Evolutionary conservation across 345 rosid species (phyloP).

Genomic region (Cardamine resedifolia): DNA sequence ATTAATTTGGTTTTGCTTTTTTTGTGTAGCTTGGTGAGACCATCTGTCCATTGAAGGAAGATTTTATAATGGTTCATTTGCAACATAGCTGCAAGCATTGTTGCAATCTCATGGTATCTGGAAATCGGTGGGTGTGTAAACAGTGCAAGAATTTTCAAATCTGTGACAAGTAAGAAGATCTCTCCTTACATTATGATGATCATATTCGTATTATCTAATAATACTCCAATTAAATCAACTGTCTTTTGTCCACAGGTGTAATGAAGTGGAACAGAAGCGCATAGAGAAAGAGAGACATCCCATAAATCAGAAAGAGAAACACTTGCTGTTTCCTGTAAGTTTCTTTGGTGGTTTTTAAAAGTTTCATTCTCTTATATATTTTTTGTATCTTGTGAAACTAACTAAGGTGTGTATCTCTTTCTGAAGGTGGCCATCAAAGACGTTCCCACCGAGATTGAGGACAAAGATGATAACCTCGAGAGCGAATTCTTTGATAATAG

Average conservation of each 20-base stretch:
- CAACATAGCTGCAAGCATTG: constrained; percentile 90
- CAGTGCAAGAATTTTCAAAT: constrained; percentile 87
- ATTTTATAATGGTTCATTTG: constrained; percentile 95
- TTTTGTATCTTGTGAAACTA: constrained; percentile 1
- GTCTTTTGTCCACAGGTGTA: constrained; percentile 51
- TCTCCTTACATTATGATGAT: neutral
- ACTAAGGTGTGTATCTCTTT: constrained; percentile 18
- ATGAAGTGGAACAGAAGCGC: constrained; percentile 65
- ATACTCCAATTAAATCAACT: neutral
- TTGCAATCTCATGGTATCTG: constrained; percentile 75
- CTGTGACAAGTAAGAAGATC: constrained; percentile 71
- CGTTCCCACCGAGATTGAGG: constrained; percentile 69
- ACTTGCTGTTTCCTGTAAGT: constrained; percentile 63
- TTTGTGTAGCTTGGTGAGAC: constrained; percentile 87
- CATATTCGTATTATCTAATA: neutral
- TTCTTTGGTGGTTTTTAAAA: neutral
- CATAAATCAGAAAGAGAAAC: constrained; percentile 66
- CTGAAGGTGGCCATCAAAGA: constrained; percentile 61
- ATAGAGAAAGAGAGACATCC: constrained; percentile 84
- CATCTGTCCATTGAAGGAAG: constrained; percentile 89
- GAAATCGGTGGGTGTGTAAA: constrained; percentile 80
- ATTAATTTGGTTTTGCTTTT: neutral
- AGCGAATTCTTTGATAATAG: constrained; percentile 91
- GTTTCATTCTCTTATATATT: neutral
- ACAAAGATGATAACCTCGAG: constrained; percentile 80